phyloP scores from a whole-genome alignment of 1,284 basidiomycete species.

The Rhodotorula mucilaginosa region DNA sequence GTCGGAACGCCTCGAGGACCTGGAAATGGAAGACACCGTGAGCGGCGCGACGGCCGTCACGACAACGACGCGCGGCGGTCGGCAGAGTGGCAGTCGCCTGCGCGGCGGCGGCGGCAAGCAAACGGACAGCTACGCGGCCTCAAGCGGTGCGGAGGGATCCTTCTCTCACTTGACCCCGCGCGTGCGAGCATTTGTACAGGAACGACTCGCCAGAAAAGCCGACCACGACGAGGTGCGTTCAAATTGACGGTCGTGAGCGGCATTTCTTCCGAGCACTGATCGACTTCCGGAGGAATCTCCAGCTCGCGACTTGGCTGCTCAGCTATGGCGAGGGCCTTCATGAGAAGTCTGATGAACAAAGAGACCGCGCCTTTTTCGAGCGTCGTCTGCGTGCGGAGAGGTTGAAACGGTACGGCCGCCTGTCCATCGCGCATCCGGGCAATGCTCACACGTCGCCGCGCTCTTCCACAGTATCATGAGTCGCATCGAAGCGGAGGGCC shows the following conservation, averaged over 20 bases:
- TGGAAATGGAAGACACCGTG: conserved; percentile 4
- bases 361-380: too few species aligned
- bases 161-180: not conserved
- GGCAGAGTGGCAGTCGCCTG: not conserved
- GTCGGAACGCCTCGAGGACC: not conserved
- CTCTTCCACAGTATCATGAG: not conserved
- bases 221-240: not conserved
- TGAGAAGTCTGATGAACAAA: not conserved
- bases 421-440: too few species aligned
- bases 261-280: not conserved
- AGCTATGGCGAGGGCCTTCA: not conserved
- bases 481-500: not conserved
- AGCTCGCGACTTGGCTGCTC: conserved; percentile 4
- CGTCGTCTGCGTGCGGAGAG: not conserved
- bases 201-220: not conserved
- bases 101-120: not conserved
- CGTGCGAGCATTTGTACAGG: not conserved
- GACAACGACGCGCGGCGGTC: not conserved
- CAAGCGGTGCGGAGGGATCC: not conserved
- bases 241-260: not conserved
- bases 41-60: not conserved
- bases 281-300: not conserved
- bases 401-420: not conserved
- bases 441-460: too few species aligned
- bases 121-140: not conserved